Evolutionary conservation across 768 basidiomycete genomes (phyloP).

Genomic region (Suillus luteus): DNA sequence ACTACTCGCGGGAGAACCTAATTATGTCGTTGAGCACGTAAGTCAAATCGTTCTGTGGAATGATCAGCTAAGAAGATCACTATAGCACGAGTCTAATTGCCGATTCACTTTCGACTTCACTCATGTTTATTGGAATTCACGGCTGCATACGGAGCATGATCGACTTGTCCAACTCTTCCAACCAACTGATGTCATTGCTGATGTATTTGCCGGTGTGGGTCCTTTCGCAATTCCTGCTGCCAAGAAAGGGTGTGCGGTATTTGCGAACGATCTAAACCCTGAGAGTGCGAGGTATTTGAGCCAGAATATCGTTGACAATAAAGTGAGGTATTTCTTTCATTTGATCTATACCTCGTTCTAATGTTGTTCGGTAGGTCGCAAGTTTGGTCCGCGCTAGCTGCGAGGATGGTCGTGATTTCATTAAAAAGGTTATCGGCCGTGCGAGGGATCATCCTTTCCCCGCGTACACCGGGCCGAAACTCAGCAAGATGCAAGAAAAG

Average conservation of each 20-base stretch:
- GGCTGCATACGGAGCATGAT: conserved; percentile 88
- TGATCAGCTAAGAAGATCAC: neutral
- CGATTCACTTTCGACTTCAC: conserved; percentile 93
- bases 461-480: conserved; percentile 48
- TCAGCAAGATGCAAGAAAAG: conserved; percentile 39
- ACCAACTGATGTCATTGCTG: conserved; percentile 79
- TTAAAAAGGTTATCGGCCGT: conserved; percentile 55
- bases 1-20: conserved; percentile 85
- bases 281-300: conserved; percentile 76
- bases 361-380: conserved; percentile 48
- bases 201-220: conserved; percentile 97
- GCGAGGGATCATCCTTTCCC: conserved; percentile 70
- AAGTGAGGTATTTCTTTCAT: conserved; percentile 47
- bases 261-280: conserved; percentile 96
- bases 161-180: conserved; percentile 77
- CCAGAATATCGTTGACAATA: conserved; percentile 74
- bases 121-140: conserved; percentile 97
- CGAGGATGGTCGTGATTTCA: conserved; percentile 88
- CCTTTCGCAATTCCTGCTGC: conserved; percentile 95
- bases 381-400: conserved; percentile 71
- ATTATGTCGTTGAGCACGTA: conserved; percentile 88
- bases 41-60: conserved; percentile 4
- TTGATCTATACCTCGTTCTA: conserved; percentile 1
- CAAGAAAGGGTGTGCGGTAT: conserved; percentile 84
- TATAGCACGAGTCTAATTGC: conserved; percentile 87